Percentiles rank a stretch among this genome's conserved stretches.
Conservation (phyloP, 2,329 filamentous ascomycete species). For the Colletotrichum abscissum region DNA sequence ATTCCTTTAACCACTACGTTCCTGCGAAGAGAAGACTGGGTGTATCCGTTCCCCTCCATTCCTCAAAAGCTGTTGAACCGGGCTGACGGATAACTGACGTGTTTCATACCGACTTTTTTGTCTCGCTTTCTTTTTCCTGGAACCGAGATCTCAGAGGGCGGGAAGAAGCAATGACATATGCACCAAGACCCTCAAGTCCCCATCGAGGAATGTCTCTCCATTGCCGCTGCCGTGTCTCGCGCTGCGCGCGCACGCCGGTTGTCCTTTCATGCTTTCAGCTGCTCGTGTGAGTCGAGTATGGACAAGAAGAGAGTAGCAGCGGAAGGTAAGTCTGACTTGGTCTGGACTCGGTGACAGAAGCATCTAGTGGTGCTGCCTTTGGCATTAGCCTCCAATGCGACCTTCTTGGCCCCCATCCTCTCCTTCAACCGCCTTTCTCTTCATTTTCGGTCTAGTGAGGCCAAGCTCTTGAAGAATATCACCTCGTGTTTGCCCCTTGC, state of each 20-base stretch:
- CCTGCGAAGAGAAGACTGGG: background rate
- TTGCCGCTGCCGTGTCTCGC: conserved; percentile 28
- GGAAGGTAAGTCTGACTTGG: background rate
- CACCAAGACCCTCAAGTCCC: conserved; percentile 9
- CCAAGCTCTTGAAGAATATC: background rate
- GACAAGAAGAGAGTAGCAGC: background rate
- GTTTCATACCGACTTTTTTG: conserved; percentile 20
- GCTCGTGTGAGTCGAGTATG: background rate
- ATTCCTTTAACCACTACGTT: too few relatives aligned
- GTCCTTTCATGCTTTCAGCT: background rate
- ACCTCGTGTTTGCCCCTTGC: background rate
- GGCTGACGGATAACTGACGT: conserved; percentile 21
- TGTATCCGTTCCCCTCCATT: background rate
- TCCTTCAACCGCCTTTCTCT: background rate
- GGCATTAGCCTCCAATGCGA: background rate
- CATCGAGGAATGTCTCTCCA: conserved; percentile 30
- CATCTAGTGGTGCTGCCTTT: background rate
- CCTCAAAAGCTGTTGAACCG: background rate
- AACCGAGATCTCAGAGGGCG: background rate
- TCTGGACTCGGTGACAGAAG: background rate
- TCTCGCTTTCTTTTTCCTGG: conserved; percentile 21
- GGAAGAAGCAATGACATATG: conserved; percentile 28
- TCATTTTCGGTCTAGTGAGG: background rate
- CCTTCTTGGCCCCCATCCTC: background rate
- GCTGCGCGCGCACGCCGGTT: background rate